These are phyloP conservation scores for Athelia psychrophila DNA, from an alignment of 1,284 basidiomycete species.

Conservation along the genomic window DNA sequence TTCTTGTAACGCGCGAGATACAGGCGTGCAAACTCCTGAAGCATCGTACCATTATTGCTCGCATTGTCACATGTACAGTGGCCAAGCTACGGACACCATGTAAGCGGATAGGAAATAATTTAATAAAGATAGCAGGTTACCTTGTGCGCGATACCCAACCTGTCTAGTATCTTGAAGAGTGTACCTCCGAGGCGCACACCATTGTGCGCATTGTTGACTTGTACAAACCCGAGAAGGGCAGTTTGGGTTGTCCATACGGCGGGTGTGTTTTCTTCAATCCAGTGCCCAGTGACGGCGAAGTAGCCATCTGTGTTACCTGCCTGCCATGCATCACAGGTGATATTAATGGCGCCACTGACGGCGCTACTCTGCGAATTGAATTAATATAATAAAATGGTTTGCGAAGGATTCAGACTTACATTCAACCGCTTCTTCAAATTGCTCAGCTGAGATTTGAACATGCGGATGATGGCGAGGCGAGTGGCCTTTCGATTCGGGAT, in stretches of 20 bases:
- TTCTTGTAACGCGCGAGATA: slow-evolving; percentile 9
- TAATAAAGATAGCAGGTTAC: slow-evolving; percentile 14
- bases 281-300: slow-evolving; percentile 32
- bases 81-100: slow-evolving; percentile 22
- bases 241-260: slow-evolving; percentile 21
- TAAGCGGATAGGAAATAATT: slow-evolving; percentile 4
- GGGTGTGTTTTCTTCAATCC: slow-evolving; percentile 26
- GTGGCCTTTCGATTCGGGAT: slow-evolving; percentile 23
- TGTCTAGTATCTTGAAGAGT: slow-evolving; percentile 25
- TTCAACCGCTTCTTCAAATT: slow-evolving; percentile 22
- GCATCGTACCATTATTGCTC: slow-evolving; percentile 30
- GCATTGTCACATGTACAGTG: slow-evolving; percentile 33
- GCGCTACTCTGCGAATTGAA: slow-evolving; percentile 16
- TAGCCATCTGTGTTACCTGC: slow-evolving; percentile 33
- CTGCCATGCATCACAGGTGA: slow-evolving; percentile 37
- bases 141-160: slow-evolving; percentile 22
- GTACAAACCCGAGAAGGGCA: slow-evolving; percentile 31
- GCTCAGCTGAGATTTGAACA: slow-evolving; percentile 30
- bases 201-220: slow-evolving; percentile 30
- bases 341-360: slow-evolving; percentile 24
- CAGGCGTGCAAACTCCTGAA: slow-evolving; percentile 17
- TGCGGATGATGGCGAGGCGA: slow-evolving; percentile 23
- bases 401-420: slow-evolving; percentile 18
- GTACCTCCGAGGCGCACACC: slow-evolving; percentile 26
- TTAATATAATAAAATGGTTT: background rate